Conservation (phyloP, 495 filamentous ascomycete species). For the Opeltia flavorubescens region DNA sequence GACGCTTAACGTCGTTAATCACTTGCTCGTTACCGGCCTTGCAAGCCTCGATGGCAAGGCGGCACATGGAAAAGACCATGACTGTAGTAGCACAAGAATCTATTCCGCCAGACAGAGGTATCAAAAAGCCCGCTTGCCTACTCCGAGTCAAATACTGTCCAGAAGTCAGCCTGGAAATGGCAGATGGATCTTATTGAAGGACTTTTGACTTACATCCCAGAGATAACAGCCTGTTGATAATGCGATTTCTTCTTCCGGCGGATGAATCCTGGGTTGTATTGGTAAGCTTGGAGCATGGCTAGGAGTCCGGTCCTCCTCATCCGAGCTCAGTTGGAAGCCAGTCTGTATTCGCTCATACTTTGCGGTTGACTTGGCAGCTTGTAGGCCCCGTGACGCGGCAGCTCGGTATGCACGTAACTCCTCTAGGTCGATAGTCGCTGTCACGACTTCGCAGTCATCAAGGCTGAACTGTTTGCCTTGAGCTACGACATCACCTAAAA, state of each 20-base stretch:
- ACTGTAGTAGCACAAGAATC: conserved; percentile 43
- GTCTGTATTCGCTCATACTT: conserved; percentile 16
- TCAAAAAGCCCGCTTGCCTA: conserved; percentile 16
- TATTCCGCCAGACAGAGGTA: conserved; percentile 62
- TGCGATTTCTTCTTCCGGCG: conserved; percentile 63
- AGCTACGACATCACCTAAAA: conserved; percentile 57
- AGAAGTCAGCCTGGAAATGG: too few relatives aligned
- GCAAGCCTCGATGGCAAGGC: conserved; percentile 55
- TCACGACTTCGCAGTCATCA: conserved; percentile 78
- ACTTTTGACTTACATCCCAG: conserved; percentile 59
- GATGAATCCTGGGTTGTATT: conserved; percentile 35
- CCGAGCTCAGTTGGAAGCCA: background rate
- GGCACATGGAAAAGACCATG: conserved; percentile 68
- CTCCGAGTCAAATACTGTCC: too few relatives aligned
- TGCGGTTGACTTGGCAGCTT: conserved; percentile 31
- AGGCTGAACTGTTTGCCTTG: conserved; percentile 64
- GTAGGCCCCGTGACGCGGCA: conserved; percentile 38
- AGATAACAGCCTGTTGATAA: conserved; percentile 60
- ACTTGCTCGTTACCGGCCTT: conserved; percentile 51
- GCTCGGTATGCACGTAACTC: conserved; percentile 47
- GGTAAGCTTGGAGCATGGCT: conserved; percentile 17
- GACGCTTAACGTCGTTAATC: conserved; percentile 49
- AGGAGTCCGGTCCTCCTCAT: background rate
- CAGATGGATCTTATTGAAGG: too few relatives aligned
- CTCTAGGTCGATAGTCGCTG: conserved; percentile 70